A percentile compares a stretch with the other conserved stretches of the same genome.
Conservation (phyloP, 495 filamentous ascomycete species). For the Daldinia decipiens region DNA sequence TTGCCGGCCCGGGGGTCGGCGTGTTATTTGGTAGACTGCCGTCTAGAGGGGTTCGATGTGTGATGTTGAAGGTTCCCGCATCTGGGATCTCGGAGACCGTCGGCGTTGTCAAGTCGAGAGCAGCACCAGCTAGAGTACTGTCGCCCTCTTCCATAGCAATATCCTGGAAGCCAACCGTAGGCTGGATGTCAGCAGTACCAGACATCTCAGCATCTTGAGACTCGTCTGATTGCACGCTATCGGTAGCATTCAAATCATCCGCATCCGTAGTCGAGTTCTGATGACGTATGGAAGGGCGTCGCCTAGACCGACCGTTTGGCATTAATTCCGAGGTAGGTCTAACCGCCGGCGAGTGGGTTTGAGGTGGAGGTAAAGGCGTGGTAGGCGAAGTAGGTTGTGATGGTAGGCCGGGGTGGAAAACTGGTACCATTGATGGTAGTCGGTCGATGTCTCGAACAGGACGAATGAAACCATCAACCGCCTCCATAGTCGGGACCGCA, state of each 20-base stretch:
- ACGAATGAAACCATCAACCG: conserved; percentile 77
- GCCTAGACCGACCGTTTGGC: conserved; percentile 56
- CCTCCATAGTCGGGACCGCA: conserved; percentile 77
- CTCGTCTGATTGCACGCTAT: conserved; percentile 77
- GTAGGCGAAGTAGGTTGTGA: conserved; percentile 95
- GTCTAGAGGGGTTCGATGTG: conserved; percentile 87
- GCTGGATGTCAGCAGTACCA: conserved; percentile 82
- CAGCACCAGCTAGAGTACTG: conserved; percentile 77
- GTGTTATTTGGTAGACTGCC: conserved; percentile 81
- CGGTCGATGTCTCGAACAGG: conserved; percentile 88
- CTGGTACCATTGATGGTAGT: conserved; percentile 83
- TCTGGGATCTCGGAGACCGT: conserved; percentile 86
- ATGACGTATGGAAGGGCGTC: conserved; percentile 84
- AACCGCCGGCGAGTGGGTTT: conserved; percentile 62
- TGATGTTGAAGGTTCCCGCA: conserved; percentile 92
- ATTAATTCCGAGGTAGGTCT: conserved; percentile 61
- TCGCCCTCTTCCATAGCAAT: conserved; percentile 80
- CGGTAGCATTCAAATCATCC: conserved; percentile 80
- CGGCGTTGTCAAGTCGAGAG: conserved; percentile 77
- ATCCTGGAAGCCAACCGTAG: conserved; percentile 80
- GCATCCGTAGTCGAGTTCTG: conserved; percentile 87
- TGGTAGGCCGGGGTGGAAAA: conserved; percentile 72
- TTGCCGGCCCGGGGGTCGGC: conserved; percentile 64
- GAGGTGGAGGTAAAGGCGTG: conserved; percentile 78
- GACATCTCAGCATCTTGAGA: conserved; percentile 71